phyloP scores from a whole-genome alignment of 495 filamentous ascomycete species.

The Rusavskia elegans region DNA sequence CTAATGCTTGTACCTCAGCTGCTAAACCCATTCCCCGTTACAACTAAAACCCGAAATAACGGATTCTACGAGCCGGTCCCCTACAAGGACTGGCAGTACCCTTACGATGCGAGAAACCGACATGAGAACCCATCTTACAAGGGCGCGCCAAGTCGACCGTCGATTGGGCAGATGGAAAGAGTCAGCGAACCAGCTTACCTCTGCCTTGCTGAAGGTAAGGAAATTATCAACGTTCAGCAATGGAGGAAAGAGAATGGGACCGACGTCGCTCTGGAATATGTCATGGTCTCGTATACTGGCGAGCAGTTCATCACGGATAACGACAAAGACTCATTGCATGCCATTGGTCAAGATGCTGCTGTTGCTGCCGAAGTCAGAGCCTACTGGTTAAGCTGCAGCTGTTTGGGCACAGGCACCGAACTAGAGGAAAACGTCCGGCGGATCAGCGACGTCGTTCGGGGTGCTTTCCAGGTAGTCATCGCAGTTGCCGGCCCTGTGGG shows the following conservation, averaged over 20 bases:
- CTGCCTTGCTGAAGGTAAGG: not conserved
- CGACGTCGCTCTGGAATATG: conserved; percentile 1
- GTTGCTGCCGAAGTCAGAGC: conserved; percentile 14
- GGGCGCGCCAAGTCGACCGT: not conserved
- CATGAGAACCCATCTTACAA: not conserved
- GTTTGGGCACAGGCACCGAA: conserved; percentile 4
- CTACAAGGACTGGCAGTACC: conserved; percentile 5
- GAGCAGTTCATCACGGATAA: conserved; percentile 13
- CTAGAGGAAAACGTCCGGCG: conserved; percentile 17
- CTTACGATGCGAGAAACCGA: conserved; percentile 1
- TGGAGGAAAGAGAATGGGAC: not conserved
- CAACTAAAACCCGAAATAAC: not conserved
- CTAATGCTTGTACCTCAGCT: not conserved
- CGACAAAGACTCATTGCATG: conserved; percentile 8
- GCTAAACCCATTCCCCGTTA: not conserved
- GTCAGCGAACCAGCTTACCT: not conserved
- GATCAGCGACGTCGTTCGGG: conserved; percentile 25
- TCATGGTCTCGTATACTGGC: conserved; percentile 16
- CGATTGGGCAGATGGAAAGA: not conserved
- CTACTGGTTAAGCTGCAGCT: conserved; percentile 18
- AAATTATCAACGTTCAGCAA: not conserved
- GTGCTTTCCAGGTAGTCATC: conserved; percentile 18
- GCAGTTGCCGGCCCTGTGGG: conserved; percentile 8
- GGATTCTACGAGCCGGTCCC: conserved; percentile 1
- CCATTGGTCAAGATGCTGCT: conserved; percentile 14